These are phyloP conservation scores for Fusarium humuli DNA, from an alignment of 2,329 filamentous ascomycete genomes.

Conservation along the genomic window DNA sequence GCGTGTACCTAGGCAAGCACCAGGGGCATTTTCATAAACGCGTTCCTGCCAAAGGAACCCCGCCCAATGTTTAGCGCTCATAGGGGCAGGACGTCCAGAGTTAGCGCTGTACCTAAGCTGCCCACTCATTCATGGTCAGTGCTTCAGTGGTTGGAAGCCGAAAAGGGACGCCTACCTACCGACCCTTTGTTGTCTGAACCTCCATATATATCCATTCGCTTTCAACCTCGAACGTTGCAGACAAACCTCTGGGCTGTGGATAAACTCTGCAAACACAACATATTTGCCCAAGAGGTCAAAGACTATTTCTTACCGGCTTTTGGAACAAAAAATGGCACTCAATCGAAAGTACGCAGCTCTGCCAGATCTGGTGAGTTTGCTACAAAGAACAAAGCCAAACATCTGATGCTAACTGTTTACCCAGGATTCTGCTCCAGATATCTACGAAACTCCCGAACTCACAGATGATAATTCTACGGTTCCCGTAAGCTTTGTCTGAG, in stretches of 20 bases:
- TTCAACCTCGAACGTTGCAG: conserved; percentile 11
- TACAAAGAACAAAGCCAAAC: conserved; percentile 4
- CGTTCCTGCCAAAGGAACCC: conserved; percentile 26
- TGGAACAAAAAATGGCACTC: conserved; percentile 70
- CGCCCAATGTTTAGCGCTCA: conserved; percentile 8
- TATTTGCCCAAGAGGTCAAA: background rate
- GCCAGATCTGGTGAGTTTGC: conserved; percentile 75
- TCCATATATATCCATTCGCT: background rate
- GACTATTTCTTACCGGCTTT: background rate
- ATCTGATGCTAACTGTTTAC: conserved; percentile 30
- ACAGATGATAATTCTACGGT: conserved; percentile 90
- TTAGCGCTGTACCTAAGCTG: conserved; percentile 15
- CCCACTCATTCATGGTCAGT: conserved; percentile 16
- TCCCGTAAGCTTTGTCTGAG: conserved; percentile 67
- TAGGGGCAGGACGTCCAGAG: conserved; percentile 1
- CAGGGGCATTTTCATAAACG: conserved; percentile 11
- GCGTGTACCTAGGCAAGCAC: background rate
- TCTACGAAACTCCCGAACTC: conserved; percentile 95
- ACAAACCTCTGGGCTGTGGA: background rate
- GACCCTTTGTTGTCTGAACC: conserved; percentile 17
- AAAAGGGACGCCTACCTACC: conserved; percentile 15
- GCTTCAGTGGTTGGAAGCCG: conserved; percentile 20
- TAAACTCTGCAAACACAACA: background rate
- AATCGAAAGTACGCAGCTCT: conserved; percentile 85
- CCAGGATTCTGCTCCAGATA: conserved; percentile 90